Evolutionary conservation across 2,329 filamentous ascomycete species (phyloP).

Genomic region (Penicillium sp.): DNA sequence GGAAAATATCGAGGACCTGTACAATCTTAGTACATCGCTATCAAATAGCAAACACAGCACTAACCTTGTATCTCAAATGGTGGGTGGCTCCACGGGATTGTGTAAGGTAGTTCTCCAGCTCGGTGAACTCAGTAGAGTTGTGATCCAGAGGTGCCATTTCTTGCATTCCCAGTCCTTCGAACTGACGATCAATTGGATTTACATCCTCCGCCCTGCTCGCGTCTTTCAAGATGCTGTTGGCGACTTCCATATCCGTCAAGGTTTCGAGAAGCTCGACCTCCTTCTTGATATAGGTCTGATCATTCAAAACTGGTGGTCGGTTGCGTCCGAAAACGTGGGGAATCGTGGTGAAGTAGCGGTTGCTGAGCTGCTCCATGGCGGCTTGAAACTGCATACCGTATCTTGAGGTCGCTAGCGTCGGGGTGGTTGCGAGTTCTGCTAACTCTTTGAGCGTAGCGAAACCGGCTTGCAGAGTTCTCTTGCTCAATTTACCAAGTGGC

Average conservation of each 20-base stretch:
- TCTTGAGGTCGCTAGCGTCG: constrained; percentile 50
- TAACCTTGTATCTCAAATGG: constrained; percentile 27
- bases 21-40: background rate
- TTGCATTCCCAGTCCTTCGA: constrained; percentile 69
- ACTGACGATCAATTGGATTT: constrained; percentile 74
- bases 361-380: constrained; percentile 70
- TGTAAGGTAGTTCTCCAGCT: constrained; percentile 70
- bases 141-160: constrained; percentile 75
- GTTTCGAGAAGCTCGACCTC: constrained; percentile 82
- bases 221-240: constrained; percentile 76
- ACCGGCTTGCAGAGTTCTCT: constrained; percentile 73
- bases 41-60: background rate
- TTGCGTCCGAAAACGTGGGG: constrained; percentile 80
- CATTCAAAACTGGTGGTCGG: constrained; percentile 70
- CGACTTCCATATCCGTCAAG: constrained; percentile 83
- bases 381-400: constrained; percentile 45
- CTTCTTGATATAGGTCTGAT: constrained; percentile 64
- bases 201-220: constrained; percentile 59
- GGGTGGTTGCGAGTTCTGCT: constrained; percentile 66
- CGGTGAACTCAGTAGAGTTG: constrained; percentile 64
- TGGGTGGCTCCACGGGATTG: constrained; percentile 73
- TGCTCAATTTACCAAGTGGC: constrained; percentile 82
- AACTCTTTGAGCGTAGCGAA: constrained; percentile 80
- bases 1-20: constrained; percentile 75
- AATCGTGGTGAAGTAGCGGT: constrained; percentile 79